Evolutionary conservation across 1,284 basidiomycete species (phyloP), one percentile per base, ranked within the genome.

Genomic region (Filobasidium uniguttulatum): DNA sequence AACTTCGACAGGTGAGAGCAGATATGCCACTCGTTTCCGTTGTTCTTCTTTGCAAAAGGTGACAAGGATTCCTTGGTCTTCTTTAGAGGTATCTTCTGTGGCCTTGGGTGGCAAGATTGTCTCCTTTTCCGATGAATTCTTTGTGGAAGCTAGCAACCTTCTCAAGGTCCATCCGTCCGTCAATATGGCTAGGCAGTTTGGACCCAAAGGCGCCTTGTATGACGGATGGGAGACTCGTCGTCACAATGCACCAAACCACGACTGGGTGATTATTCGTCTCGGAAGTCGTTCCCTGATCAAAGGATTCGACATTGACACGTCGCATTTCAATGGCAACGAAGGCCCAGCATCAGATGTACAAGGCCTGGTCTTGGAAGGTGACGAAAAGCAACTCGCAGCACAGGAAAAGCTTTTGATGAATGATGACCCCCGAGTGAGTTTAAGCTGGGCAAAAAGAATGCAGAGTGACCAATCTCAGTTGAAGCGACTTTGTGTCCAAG

Each of bases 261-360:
- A 98, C 67, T 97, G 94, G 93, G 86, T 81, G 54, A 89, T 96
- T 63, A 79, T 98, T 62, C 80, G 82, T 60, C 77, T 98, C 3
- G 93, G 89, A 1, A 81, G 85, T 0, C 73, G 63, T 0, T 60
- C 79, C 5, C 86, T 86, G 0, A 76, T 73, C 4, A 56, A 97
- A 46, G 90, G 90, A 1, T 88, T 94, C 64, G 93, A 97, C 65
- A 77, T 98, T 33, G 94, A 98, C 66, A 98, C 93, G 1, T 75
- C 83, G n/a, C 81, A 91, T 65, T 98, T 98, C 71, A 86, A 82
- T 58, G 93, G 93, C 5, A 98, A 98, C 63, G 94, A 98, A 70
- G 86, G 82, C 0, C 88, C 88, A 5, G 74, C 79, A 55, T 83
- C 78, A 12, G 85, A 83, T 22, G 76, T 91, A 12, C 75, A 84